phyloP scores from a whole-genome alignment of 441 rosid species.

The Dalechampia spathulata region DNA sequence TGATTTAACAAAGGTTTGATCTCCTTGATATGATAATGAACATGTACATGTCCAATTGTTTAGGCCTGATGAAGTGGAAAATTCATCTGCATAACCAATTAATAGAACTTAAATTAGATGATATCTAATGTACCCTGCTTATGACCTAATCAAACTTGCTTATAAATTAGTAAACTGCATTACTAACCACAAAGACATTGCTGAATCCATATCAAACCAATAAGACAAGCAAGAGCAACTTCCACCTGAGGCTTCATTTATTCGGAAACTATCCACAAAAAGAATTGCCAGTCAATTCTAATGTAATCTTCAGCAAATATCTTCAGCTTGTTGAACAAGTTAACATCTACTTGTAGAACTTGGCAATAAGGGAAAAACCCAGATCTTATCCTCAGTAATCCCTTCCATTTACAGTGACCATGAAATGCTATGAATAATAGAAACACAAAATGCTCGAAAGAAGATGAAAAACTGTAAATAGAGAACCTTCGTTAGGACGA shows the following conservation, averaged over 20 bases:
- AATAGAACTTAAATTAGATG: constrained; percentile 8
- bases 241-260: constrained; percentile 49
- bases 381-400: too few species aligned
- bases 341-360: neutral
- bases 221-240: constrained; percentile 34
- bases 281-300: constrained; percentile 14
- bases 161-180: too few species aligned
- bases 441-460: neutral
- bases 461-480: neutral
- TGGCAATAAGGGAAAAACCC: too few species aligned
- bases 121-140: too few species aligned
- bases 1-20: constrained; percentile 38
- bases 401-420: too few species aligned
- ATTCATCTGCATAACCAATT: constrained; percentile 36
- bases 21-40: constrained; percentile 33
- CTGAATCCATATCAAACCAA: constrained; percentile 41
- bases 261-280: constrained; percentile 25
- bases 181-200: constrained; percentile 61
- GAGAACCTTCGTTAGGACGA: constrained; percentile 26
- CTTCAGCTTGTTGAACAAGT: neutral
- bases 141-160: too few species aligned
- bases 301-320: constrained; percentile 6
- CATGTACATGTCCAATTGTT: constrained; percentile 77
- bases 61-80: constrained; percentile 33
- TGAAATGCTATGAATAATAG: neutral